Base-by-base conservation (phyloP, 139 green algal species). In the Coelastrella sp. region DNA sequence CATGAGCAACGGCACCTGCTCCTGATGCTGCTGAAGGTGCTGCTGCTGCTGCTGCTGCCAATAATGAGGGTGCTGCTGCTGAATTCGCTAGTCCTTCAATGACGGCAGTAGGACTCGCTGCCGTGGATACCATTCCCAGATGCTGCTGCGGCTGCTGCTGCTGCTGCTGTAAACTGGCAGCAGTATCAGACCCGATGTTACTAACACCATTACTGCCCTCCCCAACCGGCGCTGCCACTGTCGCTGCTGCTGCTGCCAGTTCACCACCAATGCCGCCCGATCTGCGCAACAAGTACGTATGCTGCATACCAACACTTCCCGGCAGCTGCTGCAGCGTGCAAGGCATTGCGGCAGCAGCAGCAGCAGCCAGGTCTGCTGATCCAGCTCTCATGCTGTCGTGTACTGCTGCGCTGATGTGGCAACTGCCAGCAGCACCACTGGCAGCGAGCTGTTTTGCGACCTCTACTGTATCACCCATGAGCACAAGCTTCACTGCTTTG, bases 381-480 rank as follows among this genome's bases (percentile, higher is more conserved):
- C 23, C 74, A 47, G 86, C 73, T 56, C 22, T 59, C n/a, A 59
- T 65, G 4, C 16, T 32, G n/a, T 58, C 59, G 77, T 76, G 32
- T 16, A 90, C 86, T 13, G 47, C 56, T 14, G 17, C 64, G 61
- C 76, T 86, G 64, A 90, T 83, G 61, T 90, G 86, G 22, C 74
- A 22, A 17, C 17, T 76, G 11, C 56, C 5, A 3, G 86, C 14
- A 54, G 17, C n/a, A 19, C 86, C 76, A 4, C 19, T 86, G 32
- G 56, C 60, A 32, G 86, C 86, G 32, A 90, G 61, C 75, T 80
- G 75, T 19, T 78, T 64, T 5, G 86, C 86, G 4, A 65, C 76
- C 32, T 90, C 86, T 16, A 90, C 86, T 71, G 86, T 90, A 17
- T 90, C 86, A 10, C 86, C 86, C 86, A 90, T 90, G 0, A 90